Evolutionary conservation across 768 basidiomycete species (phyloP), one percentile per base, ranked within the genome.

Genomic region (Pleurotus cornucopiae): DNA sequence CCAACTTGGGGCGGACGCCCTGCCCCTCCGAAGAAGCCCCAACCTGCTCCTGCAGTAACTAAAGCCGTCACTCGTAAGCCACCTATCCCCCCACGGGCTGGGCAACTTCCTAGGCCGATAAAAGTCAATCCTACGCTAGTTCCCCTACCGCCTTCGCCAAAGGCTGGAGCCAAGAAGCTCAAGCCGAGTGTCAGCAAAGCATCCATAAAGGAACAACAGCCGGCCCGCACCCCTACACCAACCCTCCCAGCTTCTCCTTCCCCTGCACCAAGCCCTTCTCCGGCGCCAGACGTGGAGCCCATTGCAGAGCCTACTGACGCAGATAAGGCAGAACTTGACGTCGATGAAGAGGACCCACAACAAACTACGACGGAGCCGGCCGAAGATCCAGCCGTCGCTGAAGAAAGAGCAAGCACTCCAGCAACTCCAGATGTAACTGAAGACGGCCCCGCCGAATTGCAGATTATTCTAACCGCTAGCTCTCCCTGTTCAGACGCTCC

Each of bases 221-320:
- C 54, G 12, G 11, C 12, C 14, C 20, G 48, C n/a, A 46, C 16
- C n/a, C 16, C 37, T n/a, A 67, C 68, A n/a, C 70, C 74, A 26
- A 59, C 66, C 1, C 61, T 76, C 46, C 74, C 74, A 25, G 66
- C 69, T 11, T 75, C 75, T 18, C 72, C 75, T 16, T 55, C 61
- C 37, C 25, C 51, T 9, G 14, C 16, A 65, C 58, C 20, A 45
- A 54, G 47, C 12, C 34, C 4, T 25, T 18, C 3, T 2, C 34
- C 16, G 38, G 7, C 53, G 40, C 26, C 54, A 20, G 26, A 18
- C 6, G 34, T 49, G 16, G 20, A 56, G 48, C 45, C 30, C 18
- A 30, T 44, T 11, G n/a, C 38, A 38, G 47, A 49, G 47, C 14
- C 26, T 6, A 41, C 18, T 11, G 52, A 47, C 41, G n/a, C 25